Evolutionary conservation across 805 yeast species (phyloP).

Genomic region (Saccharomycopsis fibuligera): DNA sequence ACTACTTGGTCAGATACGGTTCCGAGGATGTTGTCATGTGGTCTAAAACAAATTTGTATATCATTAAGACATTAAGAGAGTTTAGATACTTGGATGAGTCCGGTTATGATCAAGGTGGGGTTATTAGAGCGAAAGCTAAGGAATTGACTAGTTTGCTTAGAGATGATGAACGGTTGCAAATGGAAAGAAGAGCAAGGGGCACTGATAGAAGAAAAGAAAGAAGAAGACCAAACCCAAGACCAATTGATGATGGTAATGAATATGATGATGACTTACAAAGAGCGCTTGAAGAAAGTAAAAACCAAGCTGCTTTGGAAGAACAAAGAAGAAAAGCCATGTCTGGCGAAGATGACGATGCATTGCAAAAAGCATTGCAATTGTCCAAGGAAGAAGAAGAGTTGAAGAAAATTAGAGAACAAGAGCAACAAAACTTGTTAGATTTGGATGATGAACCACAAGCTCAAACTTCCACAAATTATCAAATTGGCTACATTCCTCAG

Average conservation of each 20-base stretch:
- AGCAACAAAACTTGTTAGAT: conserved; percentile 46
- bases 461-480: conserved; percentile 22
- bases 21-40: conserved; percentile 85
- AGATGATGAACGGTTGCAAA: conserved; percentile 74
- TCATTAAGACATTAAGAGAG: conserved; percentile 85
- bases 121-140: conserved; percentile 83
- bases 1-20: conserved; percentile 79
- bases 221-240: conserved; percentile 33
- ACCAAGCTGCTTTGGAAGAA: conserved; percentile 86
- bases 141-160: conserved; percentile 73
- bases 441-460: conserved; percentile 39
- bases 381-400: conserved; percentile 73
- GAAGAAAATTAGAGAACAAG: conserved; percentile 41
- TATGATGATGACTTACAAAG: conserved; percentile 71
- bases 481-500: conserved; percentile 24
- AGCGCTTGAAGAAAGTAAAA: conserved; percentile 74
- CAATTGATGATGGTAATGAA: conserved; percentile 33
- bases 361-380: conserved; percentile 62
- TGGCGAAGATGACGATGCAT: conserved; percentile 49
- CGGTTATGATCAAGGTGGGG: conserved; percentile 81
- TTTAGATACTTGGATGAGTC: conserved; percentile 71
- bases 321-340: conserved; percentile 44
- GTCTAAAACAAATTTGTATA: conserved; percentile 84
- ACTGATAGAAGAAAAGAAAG: conserved; percentile 16
- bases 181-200: conserved; percentile 49